Percentiles rank a stretch among this genome's conserved stretches.
These are phyloP conservation scores for Porogramme epimiltina DNA, from an alignment of 1,284 basidiomycete genomes.

Conservation along the genomic window DNA sequence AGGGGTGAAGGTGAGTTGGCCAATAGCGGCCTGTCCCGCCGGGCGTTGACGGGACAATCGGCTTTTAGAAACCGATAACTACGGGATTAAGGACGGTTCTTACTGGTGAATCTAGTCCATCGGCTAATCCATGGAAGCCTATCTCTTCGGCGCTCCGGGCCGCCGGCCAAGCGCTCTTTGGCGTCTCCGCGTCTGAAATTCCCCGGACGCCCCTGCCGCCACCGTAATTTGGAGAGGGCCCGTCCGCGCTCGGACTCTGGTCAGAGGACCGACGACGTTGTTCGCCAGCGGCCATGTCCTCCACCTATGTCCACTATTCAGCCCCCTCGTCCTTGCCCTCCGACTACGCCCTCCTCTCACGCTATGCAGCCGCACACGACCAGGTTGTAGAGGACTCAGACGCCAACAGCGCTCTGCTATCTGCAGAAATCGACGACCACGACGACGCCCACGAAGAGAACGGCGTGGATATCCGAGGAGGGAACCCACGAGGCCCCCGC, in stretches of 20 bases:
- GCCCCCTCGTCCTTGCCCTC: constrained; percentile 59
- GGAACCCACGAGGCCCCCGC: constrained; percentile 15
- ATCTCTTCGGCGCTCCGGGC: not conserved
- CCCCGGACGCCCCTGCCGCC: not conserved
- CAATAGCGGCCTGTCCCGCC: not conserved
- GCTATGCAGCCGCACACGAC: constrained; percentile 40
- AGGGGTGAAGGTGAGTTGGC: not conserved
- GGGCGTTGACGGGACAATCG: not conserved
- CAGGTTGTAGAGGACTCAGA: constrained; percentile 7
- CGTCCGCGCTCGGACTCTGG: constrained; percentile 33
- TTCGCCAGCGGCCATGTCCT: constrained; percentile 34
- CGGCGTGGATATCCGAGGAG: constrained; percentile 13
- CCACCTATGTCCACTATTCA: constrained; percentile 50
- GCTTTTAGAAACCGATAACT: not conserved
- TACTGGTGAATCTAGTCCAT: not conserved
- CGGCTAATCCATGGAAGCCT: not conserved
- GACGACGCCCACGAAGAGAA: constrained; percentile 14
- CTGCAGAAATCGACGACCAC: constrained; percentile 12
- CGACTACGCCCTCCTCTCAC: constrained; percentile 62
- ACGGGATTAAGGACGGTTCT: not conserved
- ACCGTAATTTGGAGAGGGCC: constrained; percentile 5
- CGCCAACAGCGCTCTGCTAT: constrained; percentile 8
- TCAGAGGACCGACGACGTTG: not conserved
- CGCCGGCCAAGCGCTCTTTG: not conserved
- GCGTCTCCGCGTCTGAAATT: no score